Base-by-base conservation (phyloP, 768 basidiomycete species). In the Tricholoma sp. region DNA sequence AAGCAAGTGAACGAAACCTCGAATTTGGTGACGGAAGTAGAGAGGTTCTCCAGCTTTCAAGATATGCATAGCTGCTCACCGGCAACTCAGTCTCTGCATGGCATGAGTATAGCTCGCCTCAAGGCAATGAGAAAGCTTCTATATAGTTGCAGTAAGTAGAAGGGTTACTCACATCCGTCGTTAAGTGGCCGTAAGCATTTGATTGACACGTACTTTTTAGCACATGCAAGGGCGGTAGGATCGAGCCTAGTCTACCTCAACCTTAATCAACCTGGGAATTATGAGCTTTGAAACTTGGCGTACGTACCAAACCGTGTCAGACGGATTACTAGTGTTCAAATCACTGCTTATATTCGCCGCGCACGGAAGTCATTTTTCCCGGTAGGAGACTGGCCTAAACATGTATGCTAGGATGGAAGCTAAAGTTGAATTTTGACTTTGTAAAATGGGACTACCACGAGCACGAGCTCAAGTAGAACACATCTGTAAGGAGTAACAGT, bases 381-480 rank as follows among this genome's bases (percentile, higher is more conserved):
- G 34, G 42, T 24, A 11, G 33, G n/a, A n/a, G 10, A 20, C 13
- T 11, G 39, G 41, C 24, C 50, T 11, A 50, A 52, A 54, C 31
- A 42, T 48, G 29, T 17, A 28, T 32, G 20, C 28, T 17, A 45
- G 52, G 48, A 57, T 41, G 53, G 56, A 57, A 52, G 50, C 54
- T 41, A 24, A 15, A 4, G 5, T 29, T 55, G 41, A 33, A 42
- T 15, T 55, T 48, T 53, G 31, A 15, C 5, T 15, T 31, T 48
- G 13, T 29, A 15, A 31, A 48, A n/a, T 52, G 24, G 37, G 58
- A 47, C 37, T 50, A 57, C 55, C 55, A 47, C 34, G 55, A 44
- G 59, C 44, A 24, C 29, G 49, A 45, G 18, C 44, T 37, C 47
- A 54, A 24, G 24, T 24, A 24, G 24, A 29, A 36, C 45, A 55